These are phyloP conservation scores for Taiozyma sp. DNA, from an alignment of 1,139 yeast genomes.

Conservation along the genomic window DNA sequence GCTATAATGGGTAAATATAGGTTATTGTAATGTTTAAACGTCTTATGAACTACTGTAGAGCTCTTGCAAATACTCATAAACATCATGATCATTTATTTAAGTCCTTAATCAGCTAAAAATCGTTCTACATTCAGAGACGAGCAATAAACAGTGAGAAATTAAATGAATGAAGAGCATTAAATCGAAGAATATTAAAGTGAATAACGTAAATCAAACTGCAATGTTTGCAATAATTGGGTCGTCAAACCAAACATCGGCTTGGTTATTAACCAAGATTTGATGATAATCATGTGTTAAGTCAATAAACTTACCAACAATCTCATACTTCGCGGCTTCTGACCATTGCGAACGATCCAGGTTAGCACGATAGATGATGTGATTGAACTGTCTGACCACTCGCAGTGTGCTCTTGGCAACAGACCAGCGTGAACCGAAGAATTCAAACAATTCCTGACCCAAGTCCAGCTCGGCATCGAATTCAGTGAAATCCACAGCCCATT, in stretches of 20 bases:
- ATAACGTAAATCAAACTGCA: neutral
- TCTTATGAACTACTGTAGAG: neutral
- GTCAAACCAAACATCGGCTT: conserved; percentile 32
- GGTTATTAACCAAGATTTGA: conserved; percentile 38
- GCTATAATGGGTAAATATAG: neutral
- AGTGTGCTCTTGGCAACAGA: conserved; percentile 40
- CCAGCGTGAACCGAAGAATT: conserved; percentile 43
- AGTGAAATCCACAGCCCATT: conserved; percentile 39
- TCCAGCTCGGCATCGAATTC: conserved; percentile 41
- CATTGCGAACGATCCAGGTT: conserved; percentile 19
- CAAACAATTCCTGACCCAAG: conserved; percentile 40
- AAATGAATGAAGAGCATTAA: neutral
- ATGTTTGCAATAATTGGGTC: conserved; percentile 11
- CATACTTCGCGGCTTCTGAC: conserved; percentile 32
- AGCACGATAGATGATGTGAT: conserved; percentile 36
- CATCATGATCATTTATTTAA: neutral
- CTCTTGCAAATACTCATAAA: neutral
- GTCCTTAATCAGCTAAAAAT: neutral
- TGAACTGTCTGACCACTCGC: conserved; percentile 37
- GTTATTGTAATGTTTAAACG: neutral
- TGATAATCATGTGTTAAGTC: conserved; percentile 38
- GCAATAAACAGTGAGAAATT: neutral
- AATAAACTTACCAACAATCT: conserved; percentile 36
- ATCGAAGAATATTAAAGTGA: neutral
- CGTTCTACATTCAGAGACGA: neutral